Evolutionary conservation across 805 yeast genomes (phyloP), one percentile per base, ranked within the genome.

Genomic region (Komagataella populi): DNA sequence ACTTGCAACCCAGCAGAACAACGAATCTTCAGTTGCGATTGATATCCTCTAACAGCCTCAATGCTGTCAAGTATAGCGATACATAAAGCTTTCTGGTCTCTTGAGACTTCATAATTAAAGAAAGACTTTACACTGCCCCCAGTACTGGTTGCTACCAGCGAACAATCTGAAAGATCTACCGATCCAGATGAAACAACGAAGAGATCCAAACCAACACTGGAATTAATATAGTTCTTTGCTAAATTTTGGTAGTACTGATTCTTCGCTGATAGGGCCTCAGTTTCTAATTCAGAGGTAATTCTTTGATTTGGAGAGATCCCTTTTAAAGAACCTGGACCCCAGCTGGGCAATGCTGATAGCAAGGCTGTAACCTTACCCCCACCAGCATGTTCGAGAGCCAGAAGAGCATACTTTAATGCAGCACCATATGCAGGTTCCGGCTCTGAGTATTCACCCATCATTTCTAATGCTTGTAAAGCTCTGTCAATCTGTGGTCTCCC

Each of bases 1-100:
- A 91, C 87, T 60, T 87, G 95, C 50, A 93, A 69, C 0, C 98
- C 98, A 56, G 77, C 80, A 1, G 97, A 88, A 58, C 90, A 84
- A 56, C 99, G 84, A 23, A 89, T 77, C 60, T 89, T 89, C 56
- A 91, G 66, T 56, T 84, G 84, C 4, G 86, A 90, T 63, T 87
- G 93, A 59, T 84, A 84, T 4, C 95, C 98, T n/a, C 72, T 69
- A 55, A 84, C 70, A 23, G 84, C 85, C 47, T 81, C 76, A 7
- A 80, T 75, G 50, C 87, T 71, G 10, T 77, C 71, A 1, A 59
- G 53, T 17, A 44, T 12, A 8, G 20, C 12, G 5, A 20, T 44
- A 7, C 20, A 17, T 12, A 44, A n/a, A 3, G 46, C 18, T 18
- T 78, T 64, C 22, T 87, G 89, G 64, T 93, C 96, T 50, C 85